Percentiles rank a stretch among this genome's conserved stretches.
These are phyloP conservation scores for Candida caryicola DNA, from an alignment of 805 yeast genomes.

Conservation along the genomic window DNA sequence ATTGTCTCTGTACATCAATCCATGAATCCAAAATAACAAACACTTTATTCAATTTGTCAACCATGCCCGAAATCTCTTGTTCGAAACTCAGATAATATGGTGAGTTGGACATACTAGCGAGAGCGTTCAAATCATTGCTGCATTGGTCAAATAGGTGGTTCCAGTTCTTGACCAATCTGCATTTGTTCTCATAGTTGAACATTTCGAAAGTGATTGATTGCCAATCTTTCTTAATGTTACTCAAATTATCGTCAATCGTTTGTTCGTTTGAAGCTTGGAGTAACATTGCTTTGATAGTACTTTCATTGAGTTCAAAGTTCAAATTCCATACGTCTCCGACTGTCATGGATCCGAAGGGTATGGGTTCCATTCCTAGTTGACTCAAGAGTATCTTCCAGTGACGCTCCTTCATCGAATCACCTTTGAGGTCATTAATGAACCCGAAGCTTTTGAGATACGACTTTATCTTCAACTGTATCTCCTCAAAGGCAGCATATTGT, in stretches of 20 bases:
- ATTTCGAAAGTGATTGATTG: conserved; percentile 45
- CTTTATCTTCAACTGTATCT: conserved; percentile 48
- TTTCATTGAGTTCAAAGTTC: conserved; percentile 45
- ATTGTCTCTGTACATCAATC: conserved; percentile 84
- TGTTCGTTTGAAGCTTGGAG: conserved; percentile 72
- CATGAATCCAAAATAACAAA: conserved; percentile 59
- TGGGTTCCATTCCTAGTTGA: conserved; percentile 24
- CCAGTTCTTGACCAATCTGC: conserved; percentile 67
- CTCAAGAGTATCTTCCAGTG: conserved; percentile 62
- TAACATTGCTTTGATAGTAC: conserved; percentile 46
- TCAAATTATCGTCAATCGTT: conserved; percentile 56
- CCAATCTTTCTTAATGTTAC: conserved; percentile 58
- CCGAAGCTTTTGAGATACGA: conserved; percentile 36
- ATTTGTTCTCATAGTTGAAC: conserved; percentile 50
- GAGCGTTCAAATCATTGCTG: conserved; percentile 56
- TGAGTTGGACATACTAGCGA: conserved; percentile 71
- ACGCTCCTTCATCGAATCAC: conserved; percentile 55
- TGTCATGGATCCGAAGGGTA: conserved; percentile 27
- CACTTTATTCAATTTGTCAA: conserved; percentile 50
- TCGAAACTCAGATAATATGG: conserved; percentile 60
- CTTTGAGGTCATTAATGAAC: conserved; percentile 45
- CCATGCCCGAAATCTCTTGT: conserved; percentile 53
- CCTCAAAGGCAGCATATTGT: conserved; percentile 67
- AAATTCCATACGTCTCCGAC: conserved; percentile 65
- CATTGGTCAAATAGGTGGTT: conserved; percentile 55